Evolutionary conservation across 1,139 yeast genomes (phyloP), one percentile per base, ranked within the genome.

Genomic region (Kurtzmaniella natalensis): DNA sequence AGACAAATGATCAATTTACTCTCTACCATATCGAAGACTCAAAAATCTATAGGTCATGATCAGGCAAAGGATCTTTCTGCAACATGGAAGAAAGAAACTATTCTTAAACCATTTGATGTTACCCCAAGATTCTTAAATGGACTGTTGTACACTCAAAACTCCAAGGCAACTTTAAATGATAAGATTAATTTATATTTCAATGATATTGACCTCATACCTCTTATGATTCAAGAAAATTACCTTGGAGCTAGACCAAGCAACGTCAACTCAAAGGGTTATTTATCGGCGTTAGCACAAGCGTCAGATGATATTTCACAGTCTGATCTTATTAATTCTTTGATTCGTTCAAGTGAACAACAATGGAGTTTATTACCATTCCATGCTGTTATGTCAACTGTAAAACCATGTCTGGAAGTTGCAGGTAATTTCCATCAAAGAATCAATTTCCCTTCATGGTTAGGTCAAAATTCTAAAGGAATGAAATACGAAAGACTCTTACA

Each of bases 191-290:
- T 87, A 37, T 94, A 89, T 55, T 94, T 94, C 63, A 89, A 88
- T 57, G 98, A 94, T 57, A 87, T 87, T 57, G 96, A 89, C 53
- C 81, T 94, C 54, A 79, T 95, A 1, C 98, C 98, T 3, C 68
- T 92, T 42, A 92, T 94, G 97, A 75, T 94, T 32, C 97, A 92
- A 53, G 98, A 94, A 55, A 94, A 94, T 58, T 94, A 94, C 53
- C 57, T 87, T 33, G 63, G 61, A 32, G 80, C 94, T 0, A 61
- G 61, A 26, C 94, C 95, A 2, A 60, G 72, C 25, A 46, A 55
- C n/a, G 50, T 55, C 2, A 50, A 56, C 10, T 51, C 63, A 10
- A 53, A 54, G 29, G 66, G 72, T 18, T 87, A 81, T 46, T 59
- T 92, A 37, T 70, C 72, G 43, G 66, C 78, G 22, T 80, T 83